These are phyloP conservation scores for Cercospora sojina DNA, from an alignment of 2,329 filamentous ascomycete genomes.

Conservation along the genomic window DNA sequence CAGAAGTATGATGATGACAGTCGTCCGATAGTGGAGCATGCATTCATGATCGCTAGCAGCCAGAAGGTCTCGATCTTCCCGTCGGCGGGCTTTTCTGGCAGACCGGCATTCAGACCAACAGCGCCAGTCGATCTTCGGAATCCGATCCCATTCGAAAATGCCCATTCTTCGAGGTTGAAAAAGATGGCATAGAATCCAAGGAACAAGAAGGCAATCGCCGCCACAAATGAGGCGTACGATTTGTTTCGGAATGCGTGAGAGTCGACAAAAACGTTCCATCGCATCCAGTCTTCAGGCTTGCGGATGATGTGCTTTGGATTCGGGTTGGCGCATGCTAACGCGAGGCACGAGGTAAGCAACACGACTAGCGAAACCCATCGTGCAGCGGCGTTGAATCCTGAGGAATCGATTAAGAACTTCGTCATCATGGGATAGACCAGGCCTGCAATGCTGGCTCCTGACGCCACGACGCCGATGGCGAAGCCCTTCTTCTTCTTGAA, in stretches of 20 bases:
- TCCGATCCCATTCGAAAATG: slow-evolving; percentile 45
- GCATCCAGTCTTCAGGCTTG: slow-evolving; percentile 42
- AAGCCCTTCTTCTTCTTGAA: slow-evolving; percentile 49
- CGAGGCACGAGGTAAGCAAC: slow-evolving; percentile 42
- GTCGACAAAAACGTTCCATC: slow-evolving; percentile 43
- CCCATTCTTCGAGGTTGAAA: slow-evolving; percentile 57
- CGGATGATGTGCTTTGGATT: slow-evolving; percentile 45
- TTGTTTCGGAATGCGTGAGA: slow-evolving; percentile 45
- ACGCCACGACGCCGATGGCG: slow-evolving; percentile 52
- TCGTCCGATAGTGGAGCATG: slow-evolving; percentile 48
- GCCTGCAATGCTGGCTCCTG: slow-evolving; percentile 48
- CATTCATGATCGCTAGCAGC: slow-evolving; percentile 54
- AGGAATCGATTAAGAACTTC: slow-evolving; percentile 43
- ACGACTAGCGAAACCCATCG: slow-evolving; percentile 46
- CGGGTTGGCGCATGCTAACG: slow-evolving; percentile 45
- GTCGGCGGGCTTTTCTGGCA: slow-evolving; percentile 26
- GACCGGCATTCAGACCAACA: slow-evolving; percentile 22
- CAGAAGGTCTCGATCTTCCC: slow-evolving; percentile 49
- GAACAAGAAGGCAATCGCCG: slow-evolving; percentile 50
- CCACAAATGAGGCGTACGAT: slow-evolving; percentile 47
- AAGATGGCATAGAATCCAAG: slow-evolving; percentile 55
- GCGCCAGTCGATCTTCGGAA: slow-evolving; percentile 30
- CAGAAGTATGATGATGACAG: slow-evolving; percentile 47
- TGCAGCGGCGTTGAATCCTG: slow-evolving; percentile 49
- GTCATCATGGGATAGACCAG: slow-evolving; percentile 50